Conservation (phyloP, 2,329 filamentous ascomycete species). For the Xylariales sp. region DNA sequence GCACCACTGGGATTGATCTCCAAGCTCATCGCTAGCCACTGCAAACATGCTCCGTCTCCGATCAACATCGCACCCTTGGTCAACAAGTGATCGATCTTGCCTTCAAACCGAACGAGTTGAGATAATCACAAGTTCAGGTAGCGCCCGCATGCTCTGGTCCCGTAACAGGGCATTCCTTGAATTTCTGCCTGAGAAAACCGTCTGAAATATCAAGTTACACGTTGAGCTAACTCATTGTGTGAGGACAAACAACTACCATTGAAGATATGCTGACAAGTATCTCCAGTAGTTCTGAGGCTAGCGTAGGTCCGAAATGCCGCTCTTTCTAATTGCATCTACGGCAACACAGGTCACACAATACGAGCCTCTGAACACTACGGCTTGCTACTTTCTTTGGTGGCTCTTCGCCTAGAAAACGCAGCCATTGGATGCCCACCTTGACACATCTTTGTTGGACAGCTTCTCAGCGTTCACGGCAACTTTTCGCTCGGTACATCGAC, state of each 20-base stretch:
- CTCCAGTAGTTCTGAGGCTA: neutral
- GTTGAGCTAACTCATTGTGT: neutral
- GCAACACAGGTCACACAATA: neutral
- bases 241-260: neutral
- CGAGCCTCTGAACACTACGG: neutral
- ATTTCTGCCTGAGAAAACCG: neutral
- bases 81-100: too few relatives aligned
- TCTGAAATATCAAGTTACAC: neutral
- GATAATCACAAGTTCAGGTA: too few relatives aligned
- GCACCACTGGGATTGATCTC: too few relatives aligned
- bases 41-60: too few relatives aligned
- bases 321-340: neutral
- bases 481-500: too few relatives aligned
- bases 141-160: too few relatives aligned
- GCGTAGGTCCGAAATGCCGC: neutral
- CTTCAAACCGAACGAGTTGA: too few relatives aligned
- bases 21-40: too few relatives aligned
- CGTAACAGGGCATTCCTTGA: too few relatives aligned
- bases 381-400: neutral
- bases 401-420: conserved; percentile 1
- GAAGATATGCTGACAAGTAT: neutral
- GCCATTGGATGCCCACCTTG: conserved; percentile 5
- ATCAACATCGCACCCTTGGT: too few relatives aligned
- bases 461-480: too few relatives aligned
- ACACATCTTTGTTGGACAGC: too few relatives aligned